Evolutionary conservation across 106 monocot genomes (phyloP).

Genomic region (Apostasia ramifera): DNA sequence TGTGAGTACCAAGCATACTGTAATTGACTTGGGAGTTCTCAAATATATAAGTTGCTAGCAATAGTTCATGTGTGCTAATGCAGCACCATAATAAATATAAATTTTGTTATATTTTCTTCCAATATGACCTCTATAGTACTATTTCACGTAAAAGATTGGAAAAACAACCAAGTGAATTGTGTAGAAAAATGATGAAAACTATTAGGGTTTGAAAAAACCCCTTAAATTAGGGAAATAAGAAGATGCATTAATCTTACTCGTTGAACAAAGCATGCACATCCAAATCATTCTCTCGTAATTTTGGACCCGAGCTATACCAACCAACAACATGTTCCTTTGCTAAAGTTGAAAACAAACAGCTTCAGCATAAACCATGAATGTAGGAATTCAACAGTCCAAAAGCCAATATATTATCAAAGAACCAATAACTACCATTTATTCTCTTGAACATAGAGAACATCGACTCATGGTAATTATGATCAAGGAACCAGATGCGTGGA

Average conservation of each 20-base stretch:
- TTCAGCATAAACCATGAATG: neutral
- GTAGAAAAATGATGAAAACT: too few relatives aligned
- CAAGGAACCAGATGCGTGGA: slow-evolving; percentile 97
- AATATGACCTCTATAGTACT: too few relatives aligned
- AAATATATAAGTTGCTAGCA: too few relatives aligned
- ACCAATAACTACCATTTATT: slow-evolving; percentile 67
- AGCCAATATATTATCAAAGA: neutral
- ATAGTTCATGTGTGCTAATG: neutral
- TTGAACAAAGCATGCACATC: slow-evolving; percentile 87
- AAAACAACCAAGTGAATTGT: too few relatives aligned
- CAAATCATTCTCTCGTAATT: slow-evolving; percentile 92
- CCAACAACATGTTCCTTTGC: slow-evolving; percentile 99
- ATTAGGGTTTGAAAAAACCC: too few relatives aligned
- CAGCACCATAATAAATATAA: neutral
- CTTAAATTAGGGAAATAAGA: neutral
- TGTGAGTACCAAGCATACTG: too few relatives aligned
- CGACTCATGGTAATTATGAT: slow-evolving; percentile 96
- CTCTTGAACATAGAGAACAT: slow-evolving; percentile 99
- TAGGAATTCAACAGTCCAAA: neutral
- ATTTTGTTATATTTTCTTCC: too few relatives aligned
- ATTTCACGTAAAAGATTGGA: too few relatives aligned
- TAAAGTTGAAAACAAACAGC: slow-evolving; percentile 15
- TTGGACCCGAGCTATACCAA: slow-evolving; percentile 99
- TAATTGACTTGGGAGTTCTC: too few relatives aligned
- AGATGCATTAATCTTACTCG: slow-evolving; percentile 43